phyloP scores from a whole-genome alignment of 306 rosid species.

The Cucumis sativus region DNA sequence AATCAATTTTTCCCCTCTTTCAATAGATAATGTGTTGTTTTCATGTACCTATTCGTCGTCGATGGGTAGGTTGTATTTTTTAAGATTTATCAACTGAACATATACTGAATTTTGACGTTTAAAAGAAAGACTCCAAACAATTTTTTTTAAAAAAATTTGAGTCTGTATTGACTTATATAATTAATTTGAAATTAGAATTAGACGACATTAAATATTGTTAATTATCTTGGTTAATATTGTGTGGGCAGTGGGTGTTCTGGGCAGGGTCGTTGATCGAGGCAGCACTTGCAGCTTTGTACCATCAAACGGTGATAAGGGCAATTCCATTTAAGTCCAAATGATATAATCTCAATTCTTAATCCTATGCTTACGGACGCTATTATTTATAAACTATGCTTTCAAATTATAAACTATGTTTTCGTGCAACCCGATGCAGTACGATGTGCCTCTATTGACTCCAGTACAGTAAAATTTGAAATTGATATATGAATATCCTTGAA shows the following conservation, averaged over 20 bases:
- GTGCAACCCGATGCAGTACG: slow-evolving; percentile 58
- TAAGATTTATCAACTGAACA: too few species aligned
- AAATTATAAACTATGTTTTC: slow-evolving; percentile 25
- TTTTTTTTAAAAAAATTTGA: too few species aligned
- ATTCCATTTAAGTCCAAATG: background rate
- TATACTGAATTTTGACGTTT: too few species aligned
- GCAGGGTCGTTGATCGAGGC: background rate
- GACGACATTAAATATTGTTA: too few species aligned
- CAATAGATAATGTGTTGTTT: too few species aligned
- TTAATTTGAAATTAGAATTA: too few species aligned
- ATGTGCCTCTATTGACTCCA: slow-evolving; percentile 42
- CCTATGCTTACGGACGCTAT: background rate
- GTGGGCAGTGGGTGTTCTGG: slow-evolving; percentile 2
- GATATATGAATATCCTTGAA: background rate
- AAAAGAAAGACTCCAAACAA: too few species aligned
- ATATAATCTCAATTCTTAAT: background rate
- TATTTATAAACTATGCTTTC: background rate
- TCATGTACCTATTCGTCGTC: too few species aligned
- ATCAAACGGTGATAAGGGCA: background rate
- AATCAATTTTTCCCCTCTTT: too few species aligned
- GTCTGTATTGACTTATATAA: too few species aligned
- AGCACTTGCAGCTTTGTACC: background rate
- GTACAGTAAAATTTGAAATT: background rate
- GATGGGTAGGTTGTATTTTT: too few species aligned
- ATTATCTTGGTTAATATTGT: background rate